Evolutionary conservation across 2,329 filamentous ascomycete species (phyloP), one percentile per base, ranked within the genome.

Genomic region (Fusarium dimerum): DNA sequence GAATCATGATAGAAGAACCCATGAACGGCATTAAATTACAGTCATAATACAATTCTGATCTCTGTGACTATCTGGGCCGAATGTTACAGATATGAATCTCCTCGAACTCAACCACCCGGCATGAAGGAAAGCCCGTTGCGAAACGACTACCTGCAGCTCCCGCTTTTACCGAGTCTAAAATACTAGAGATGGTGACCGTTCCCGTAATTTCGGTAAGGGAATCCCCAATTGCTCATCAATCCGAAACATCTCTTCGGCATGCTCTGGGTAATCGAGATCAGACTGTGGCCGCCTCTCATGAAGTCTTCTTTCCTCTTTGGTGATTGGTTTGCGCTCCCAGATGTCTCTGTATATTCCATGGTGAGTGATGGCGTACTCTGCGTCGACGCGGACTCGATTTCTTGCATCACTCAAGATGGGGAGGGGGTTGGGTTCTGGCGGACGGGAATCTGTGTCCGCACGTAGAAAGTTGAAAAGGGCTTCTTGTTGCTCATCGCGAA

Each of bases 311-410:
- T 59, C 56, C 3, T 47, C 38, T 0, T 46, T 45, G 3, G 41
- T 43, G 1, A 51, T 29, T 12, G 54, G 47, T 2, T 55, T 51
- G 2, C 49, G 45, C 41, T 60, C 57, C 57, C 57, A 60, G 5
- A 57, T 55, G 0, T 57, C 54, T 40, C 51, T 30, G 17, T 60
- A 60, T 2, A 60, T 57, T 8, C 41, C 40, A 26, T 41, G n/a
- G 1, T 51, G 43, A 5, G 45, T 50, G 2, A 60, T 47, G 7
- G 57, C 51, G 30, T 16, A 29, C 1, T 50, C 44, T 1, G 51
- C 45, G 20, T 60, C 57, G 5, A 59, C 45, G 5, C 53, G 54
- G 18, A 59, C 12, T 15, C 43, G 43, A 6, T 57, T 60, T 13
- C 43, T 47, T n/a, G 39, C 41, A 4, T 47, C 30, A 16, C 47